phyloP scores from a whole-genome alignment of 352 stramenopile genomes.

The Globisporangium irregulare region DNA sequence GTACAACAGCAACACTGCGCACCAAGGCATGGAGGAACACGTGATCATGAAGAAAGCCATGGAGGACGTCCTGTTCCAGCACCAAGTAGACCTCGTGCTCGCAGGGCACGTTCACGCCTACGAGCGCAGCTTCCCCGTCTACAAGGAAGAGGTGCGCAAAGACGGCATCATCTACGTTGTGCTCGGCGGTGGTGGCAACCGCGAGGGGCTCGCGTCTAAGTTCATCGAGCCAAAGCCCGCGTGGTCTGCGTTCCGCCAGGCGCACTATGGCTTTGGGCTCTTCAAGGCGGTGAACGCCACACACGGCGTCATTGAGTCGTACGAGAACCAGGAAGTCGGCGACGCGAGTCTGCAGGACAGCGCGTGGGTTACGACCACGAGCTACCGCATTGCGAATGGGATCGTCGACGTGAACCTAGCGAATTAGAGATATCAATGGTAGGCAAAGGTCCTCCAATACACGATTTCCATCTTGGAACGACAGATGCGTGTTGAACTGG shows the following conservation, averaged over 20 bases:
- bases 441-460: neutral
- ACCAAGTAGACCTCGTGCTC: slow-evolving; percentile 90
- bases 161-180: slow-evolving; percentile 91
- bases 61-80: slow-evolving; percentile 88
- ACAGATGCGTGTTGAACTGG: neutral
- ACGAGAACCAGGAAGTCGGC: slow-evolving; percentile 49
- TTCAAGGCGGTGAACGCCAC: slow-evolving; percentile 64
- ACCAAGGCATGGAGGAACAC: slow-evolving; percentile 82
- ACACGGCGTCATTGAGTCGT: slow-evolving; percentile 71
- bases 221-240: slow-evolving; percentile 69
- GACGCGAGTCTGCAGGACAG: slow-evolving; percentile 44
- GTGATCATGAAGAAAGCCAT: slow-evolving; percentile 81
- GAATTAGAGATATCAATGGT: neutral
- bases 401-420: neutral
- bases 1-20: slow-evolving; percentile 93
- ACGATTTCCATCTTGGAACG: neutral
- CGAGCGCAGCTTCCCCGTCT: slow-evolving; percentile 84
- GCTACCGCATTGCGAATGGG: slow-evolving; percentile 1
- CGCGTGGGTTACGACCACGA: slow-evolving; percentile 45
- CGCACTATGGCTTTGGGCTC: slow-evolving; percentile 76
- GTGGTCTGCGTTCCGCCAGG: slow-evolving; percentile 79
- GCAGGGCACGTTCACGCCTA: slow-evolving; percentile 94
- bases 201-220: slow-evolving; percentile 82
- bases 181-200: slow-evolving; percentile 90
- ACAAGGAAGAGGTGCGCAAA: slow-evolving; percentile 57